Evolutionary conservation across 495 filamentous ascomycete species (phyloP).

Genomic region (Tuber microsphaerosporum): DNA sequence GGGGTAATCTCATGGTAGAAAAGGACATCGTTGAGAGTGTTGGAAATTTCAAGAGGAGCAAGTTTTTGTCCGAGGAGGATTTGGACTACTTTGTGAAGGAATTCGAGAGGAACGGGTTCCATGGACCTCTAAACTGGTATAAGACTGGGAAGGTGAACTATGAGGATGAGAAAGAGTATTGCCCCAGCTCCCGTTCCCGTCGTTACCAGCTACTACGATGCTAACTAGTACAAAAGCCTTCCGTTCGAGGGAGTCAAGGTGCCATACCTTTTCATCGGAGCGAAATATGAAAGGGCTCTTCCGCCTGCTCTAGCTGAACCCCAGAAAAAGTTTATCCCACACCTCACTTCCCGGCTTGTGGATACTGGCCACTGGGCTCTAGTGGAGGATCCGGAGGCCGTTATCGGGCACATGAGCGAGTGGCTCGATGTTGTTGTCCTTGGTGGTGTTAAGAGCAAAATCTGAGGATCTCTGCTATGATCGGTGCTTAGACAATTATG

Average conservation of each 20-base stretch:
- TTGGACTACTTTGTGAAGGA: constrained; percentile 68
- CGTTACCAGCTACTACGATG: constrained; percentile 6
- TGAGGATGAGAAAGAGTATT: constrained; percentile 60
- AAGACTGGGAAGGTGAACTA: constrained; percentile 62
- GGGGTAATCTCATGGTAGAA: constrained; percentile 43
- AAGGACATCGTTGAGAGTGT: constrained; percentile 51
- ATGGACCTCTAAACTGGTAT: constrained; percentile 81
- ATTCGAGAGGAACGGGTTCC: constrained; percentile 63
- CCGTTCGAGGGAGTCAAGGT: constrained; percentile 50
- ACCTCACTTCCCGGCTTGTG: constrained; percentile 54
- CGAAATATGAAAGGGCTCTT: constrained; percentile 60
- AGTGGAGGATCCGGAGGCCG: constrained; percentile 56
- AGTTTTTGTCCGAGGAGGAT: constrained; percentile 60
- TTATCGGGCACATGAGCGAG: constrained; percentile 35
- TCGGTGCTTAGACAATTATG: background rate
- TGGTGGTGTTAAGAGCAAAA: constrained; percentile 17
- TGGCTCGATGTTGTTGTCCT: constrained; percentile 33
- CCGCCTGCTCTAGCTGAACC: constrained; percentile 57
- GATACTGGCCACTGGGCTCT: constrained; percentile 64
- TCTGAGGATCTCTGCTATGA: constrained; percentile 12
- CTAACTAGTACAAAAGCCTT: constrained; percentile 40
- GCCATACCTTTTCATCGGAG: constrained; percentile 69
- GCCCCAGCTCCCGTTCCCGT: constrained; percentile 25
- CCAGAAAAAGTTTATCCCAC: constrained; percentile 60
- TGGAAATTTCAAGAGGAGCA: constrained; percentile 46